Conservation (phyloP, 805 yeast genomes). For the Pichia insulana region DNA sequence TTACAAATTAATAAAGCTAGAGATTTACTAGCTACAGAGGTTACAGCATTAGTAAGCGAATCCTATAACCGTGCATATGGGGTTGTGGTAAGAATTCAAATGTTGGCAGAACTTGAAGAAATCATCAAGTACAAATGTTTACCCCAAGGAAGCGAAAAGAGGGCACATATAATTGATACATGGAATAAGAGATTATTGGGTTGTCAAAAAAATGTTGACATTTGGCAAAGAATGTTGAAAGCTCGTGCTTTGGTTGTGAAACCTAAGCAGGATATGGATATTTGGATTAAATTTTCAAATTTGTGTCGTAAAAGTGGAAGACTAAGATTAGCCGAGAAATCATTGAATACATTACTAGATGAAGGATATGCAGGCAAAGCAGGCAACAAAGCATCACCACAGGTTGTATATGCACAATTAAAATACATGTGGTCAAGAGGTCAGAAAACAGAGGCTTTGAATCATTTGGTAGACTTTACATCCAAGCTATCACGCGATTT, state of each 20-base stretch:
- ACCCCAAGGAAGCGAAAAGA: constrained; percentile 75
- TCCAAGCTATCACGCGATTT: constrained; percentile 83
- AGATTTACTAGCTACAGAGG: constrained; percentile 83
- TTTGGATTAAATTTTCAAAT: constrained; percentile 97
- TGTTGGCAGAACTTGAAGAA: constrained; percentile 95
- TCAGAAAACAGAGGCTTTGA: constrained; percentile 75
- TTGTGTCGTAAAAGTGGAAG: constrained; percentile 92
- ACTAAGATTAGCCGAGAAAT: constrained; percentile 84
- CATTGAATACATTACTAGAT: constrained; percentile 70
- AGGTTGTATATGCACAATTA: constrained; percentile 92
- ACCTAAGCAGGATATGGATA: constrained; percentile 94
- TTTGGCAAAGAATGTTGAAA: constrained; percentile 95
- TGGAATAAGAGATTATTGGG: constrained; percentile 92
- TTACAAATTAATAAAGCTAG: constrained; percentile 76
- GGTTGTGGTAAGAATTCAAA: constrained; percentile 93
- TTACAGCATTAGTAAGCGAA: constrained; percentile 90
- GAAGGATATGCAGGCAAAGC: constrained; percentile 38
- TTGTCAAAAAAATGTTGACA: constrained; percentile 93
- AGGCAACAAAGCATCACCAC: constrained; percentile 80
- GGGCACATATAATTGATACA: constrained; percentile 72
- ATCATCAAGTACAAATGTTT: constrained; percentile 80
- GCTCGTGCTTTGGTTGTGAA: constrained; percentile 88
- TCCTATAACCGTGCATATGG: constrained; percentile 95
- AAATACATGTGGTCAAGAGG: constrained; percentile 97
- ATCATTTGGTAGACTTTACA: constrained; percentile 82